Conservation (phyloP, 2,329 filamentous ascomycete genomes). For the Aspergillus sojae region DNA sequence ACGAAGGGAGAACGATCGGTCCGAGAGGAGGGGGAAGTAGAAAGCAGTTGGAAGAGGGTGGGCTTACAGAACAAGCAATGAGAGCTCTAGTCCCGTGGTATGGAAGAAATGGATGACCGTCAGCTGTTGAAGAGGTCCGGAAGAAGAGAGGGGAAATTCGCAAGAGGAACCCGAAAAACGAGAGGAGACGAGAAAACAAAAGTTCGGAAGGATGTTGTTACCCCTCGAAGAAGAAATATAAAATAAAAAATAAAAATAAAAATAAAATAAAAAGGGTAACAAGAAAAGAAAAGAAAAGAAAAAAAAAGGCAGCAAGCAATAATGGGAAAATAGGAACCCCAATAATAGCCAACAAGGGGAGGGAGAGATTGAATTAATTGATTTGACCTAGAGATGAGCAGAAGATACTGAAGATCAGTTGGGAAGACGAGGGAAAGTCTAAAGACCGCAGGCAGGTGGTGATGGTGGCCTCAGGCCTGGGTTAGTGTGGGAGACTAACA, state of each 20-base stretch:
- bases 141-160: not conserved
- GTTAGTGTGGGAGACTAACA: conserved; percentile 14
- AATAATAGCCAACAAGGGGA: conserved; percentile 15
- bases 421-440: conserved; percentile 2
- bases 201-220: conserved; percentile 2
- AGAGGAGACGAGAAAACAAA: conserved; percentile 6
- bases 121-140: conserved; percentile 3
- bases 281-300: conserved; percentile 33
- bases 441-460: conserved; percentile 1
- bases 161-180: not conserved
- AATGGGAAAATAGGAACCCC: conserved; percentile 1
- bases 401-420: conserved; percentile 1
- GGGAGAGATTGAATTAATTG: conserved; percentile 6
- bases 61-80: conserved; percentile 1
- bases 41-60: not conserved
- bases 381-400: not conserved
- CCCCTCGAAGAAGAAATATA: conserved; percentile 4
- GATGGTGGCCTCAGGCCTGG: conserved; percentile 12
- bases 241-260: conserved; percentile 1
- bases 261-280: conserved; percentile 18
- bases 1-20: not conserved
- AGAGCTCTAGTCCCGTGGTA: not conserved
- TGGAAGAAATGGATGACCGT: conserved; percentile 3
- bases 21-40: not conserved
- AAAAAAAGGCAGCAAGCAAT: conserved; percentile 20